Conservation (phyloP, 2,329 filamentous ascomycete species). For the Fusarium gaditjirri region DNA sequence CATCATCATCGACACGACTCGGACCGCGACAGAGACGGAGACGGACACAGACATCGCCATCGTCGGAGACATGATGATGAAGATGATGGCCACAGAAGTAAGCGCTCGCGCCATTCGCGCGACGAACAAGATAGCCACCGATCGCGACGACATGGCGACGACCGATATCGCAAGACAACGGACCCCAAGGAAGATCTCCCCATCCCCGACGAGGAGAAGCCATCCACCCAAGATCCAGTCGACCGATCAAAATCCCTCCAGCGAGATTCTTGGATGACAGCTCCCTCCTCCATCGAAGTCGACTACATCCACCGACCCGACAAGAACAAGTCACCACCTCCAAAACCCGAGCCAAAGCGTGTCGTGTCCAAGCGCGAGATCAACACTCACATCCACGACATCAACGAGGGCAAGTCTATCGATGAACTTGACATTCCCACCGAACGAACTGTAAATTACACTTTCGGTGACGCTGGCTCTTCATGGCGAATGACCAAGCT, state of each 20-base stretch:
- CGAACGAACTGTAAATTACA: conserved; percentile 74
- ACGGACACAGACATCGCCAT: conserved; percentile 33
- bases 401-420: conserved; percentile 62
- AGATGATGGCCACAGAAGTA: conserved; percentile 46
- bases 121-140: conserved; percentile 57
- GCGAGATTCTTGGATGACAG: conserved; percentile 95
- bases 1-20: conserved; percentile 59
- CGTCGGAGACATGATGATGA: conserved; percentile 44
- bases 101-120: conserved; percentile 46
- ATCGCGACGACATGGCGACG: conserved; percentile 48
- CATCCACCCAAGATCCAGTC: conserved; percentile 42
- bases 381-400: conserved; percentile 71
- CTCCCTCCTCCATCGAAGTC: conserved; percentile 78
- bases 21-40: conserved; percentile 38
- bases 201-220: conserved; percentile 61
- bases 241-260: conserved; percentile 56
- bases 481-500: conserved; percentile 98
- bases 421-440: conserved; percentile 54
- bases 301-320: conserved; percentile 78
- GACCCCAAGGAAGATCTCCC: conserved; percentile 64
- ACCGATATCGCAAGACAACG: conserved; percentile 52
- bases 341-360: conserved; percentile 71
- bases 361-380: conserved; percentile 84
- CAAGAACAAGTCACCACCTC: conserved; percentile 65
- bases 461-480: conserved; percentile 88